Percentiles rank a stretch among this genome's conserved stretches.
Conservation (phyloP, 768 basidiomycete genomes). For the Mrakia frigida region DNA sequence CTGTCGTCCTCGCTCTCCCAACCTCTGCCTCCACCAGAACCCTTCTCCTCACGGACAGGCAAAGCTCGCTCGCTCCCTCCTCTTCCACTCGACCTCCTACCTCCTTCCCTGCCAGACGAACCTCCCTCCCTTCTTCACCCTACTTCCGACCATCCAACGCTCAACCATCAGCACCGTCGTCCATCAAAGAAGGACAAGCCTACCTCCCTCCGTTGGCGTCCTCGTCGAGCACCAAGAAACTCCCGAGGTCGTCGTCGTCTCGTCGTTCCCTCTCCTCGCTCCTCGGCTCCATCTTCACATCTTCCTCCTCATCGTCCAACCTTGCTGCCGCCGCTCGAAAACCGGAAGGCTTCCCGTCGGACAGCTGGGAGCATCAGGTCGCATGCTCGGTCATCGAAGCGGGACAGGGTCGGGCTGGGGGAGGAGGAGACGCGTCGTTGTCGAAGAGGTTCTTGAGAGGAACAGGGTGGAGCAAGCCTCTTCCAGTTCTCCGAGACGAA, state of each 20-base stretch:
- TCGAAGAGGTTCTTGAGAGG: neutral
- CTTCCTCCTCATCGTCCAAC: neutral
- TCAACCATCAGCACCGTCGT: neutral
- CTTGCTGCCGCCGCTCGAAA: neutral
- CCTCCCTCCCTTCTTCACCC: neutral
- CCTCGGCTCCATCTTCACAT: constrained; percentile 10
- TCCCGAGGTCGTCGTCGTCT: constrained; percentile 9
- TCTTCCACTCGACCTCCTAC: neutral
- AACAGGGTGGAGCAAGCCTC: neutral
- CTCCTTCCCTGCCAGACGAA: neutral
- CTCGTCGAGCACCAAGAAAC: neutral
- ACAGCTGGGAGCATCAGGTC: constrained; percentile 3
- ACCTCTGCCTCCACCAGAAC: neutral
- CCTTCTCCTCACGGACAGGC: neutral
- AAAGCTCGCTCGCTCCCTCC: neutral
- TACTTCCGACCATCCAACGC: neutral
- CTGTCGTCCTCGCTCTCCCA: neutral
- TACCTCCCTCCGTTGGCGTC: neutral
- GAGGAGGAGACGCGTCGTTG: neutral
- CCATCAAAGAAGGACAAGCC: neutral
- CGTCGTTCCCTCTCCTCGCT: constrained; percentile 3
- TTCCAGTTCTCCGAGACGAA: neutral
- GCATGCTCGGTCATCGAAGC: constrained; percentile 2
- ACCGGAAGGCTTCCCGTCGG: neutral
- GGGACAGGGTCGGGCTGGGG: neutral